Percentiles rank a stretch among this genome's conserved stretches.
Conservation (phyloP, 176 grass and related monocot species). For the Cymbopogon citratus region DNA sequence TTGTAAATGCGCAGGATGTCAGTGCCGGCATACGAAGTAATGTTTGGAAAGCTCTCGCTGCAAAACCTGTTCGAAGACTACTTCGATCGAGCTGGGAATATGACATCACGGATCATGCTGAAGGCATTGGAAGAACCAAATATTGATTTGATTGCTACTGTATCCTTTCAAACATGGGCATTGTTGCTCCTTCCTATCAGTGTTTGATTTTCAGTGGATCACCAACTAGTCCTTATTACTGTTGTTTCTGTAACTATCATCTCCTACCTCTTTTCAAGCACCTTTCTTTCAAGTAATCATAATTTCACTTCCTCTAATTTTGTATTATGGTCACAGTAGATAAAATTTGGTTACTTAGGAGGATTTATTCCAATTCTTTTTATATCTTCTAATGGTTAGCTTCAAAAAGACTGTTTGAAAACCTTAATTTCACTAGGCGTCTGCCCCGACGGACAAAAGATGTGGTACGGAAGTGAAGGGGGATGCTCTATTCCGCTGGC, state of each 20-base stretch:
- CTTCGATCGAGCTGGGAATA: slow-evolving; percentile 59
- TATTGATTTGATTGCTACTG: slow-evolving; percentile 61
- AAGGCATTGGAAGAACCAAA: slow-evolving; percentile 75
- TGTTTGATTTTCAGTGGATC: not conserved
- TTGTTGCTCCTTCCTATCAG: slow-evolving; percentile 1
- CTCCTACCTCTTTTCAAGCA: not conserved
- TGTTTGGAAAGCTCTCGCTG: slow-evolving; percentile 80
- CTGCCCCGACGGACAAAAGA: slow-evolving; percentile 41
- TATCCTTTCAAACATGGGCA: slow-evolving; percentile 41
- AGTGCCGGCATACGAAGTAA: slow-evolving; percentile 74
- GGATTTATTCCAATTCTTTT: not conserved
- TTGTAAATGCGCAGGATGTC: slow-evolving; percentile 48
- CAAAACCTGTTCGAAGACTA: slow-evolving; percentile 70
- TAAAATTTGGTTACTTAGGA: not conserved
- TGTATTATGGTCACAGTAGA: not conserved
- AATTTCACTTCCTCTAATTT: not conserved
- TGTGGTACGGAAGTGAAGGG: slow-evolving; percentile 52
- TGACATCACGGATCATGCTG: slow-evolving; percentile 58
- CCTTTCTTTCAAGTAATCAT: not conserved
- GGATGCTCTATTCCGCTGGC: slow-evolving; percentile 86
- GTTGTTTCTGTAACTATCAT: not conserved
- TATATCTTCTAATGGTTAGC: not conserved
- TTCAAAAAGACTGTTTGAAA: slow-evolving; percentile 23
- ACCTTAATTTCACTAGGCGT: slow-evolving; percentile 60
- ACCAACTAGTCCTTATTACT: not conserved